Evolutionary conservation across 805 yeast genomes (phyloP).

Genomic region (Saccharomycopsis olivae): DNA sequence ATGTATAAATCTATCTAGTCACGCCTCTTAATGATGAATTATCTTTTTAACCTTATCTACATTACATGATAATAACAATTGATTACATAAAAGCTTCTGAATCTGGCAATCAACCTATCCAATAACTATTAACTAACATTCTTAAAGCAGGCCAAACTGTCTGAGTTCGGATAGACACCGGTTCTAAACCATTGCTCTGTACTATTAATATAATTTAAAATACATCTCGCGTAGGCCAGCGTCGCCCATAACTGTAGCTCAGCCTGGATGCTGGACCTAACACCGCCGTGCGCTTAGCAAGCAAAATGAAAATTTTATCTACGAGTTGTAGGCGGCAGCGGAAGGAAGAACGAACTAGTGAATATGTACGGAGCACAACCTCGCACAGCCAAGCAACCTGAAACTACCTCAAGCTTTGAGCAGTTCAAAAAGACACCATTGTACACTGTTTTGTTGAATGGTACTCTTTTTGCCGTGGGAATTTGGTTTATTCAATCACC

Average conservation of each 20-base stretch:
- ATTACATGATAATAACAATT: slow-evolving; percentile 18
- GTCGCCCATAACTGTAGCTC: no score
- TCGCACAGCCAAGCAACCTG: slow-evolving; percentile 4
- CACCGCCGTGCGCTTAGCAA: no score
- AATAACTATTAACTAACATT: neutral
- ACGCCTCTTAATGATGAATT: slow-evolving; percentile 11
- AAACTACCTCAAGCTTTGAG: slow-evolving; percentile 26
- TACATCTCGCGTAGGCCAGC: no score
- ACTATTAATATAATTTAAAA: no score
- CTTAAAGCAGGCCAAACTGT: slow-evolving; percentile 5
- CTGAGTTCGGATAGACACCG: no score
- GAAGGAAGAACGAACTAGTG: no score
- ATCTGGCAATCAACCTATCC: no score
- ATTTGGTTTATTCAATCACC: slow-evolving; percentile 70
- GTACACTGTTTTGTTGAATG: slow-evolving; percentile 54
- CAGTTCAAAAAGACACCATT: slow-evolving; percentile 53
- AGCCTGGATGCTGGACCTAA: no score
- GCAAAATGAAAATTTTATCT: no score
- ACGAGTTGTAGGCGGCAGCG: no score
- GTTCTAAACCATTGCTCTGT: no score
- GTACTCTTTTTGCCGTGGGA: slow-evolving; percentile 58
- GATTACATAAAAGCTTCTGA: slow-evolving; percentile 8
- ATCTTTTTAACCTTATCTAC: slow-evolving; percentile 17
- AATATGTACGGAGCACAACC: slow-evolving; percentile 7
- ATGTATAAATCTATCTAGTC: no score